A percentile compares a stretch with the other conserved stretches of the same genome.
phyloP scores from a whole-genome alignment of 1,284 basidiomycete species.

The Phellopilus nigrolimitatus region DNA sequence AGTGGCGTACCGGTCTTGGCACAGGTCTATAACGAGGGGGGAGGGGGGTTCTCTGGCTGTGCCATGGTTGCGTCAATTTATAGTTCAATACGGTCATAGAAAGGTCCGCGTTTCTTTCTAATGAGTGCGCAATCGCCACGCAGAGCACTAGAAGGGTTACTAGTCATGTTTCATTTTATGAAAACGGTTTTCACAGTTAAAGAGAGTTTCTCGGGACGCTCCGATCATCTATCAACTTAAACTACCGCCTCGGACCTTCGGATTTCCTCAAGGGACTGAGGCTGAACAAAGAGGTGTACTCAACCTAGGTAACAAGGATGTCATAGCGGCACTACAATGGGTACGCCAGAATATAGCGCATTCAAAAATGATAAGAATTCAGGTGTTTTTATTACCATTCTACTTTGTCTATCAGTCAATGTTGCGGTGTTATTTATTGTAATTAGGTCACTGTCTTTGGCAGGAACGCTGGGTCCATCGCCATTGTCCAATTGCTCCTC shows the following conservation, averaged over 20 bases:
- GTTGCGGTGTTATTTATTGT: background rate
- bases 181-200: constrained; percentile 15
- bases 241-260: constrained; percentile 51
- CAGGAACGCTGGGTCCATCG: constrained; percentile 48
- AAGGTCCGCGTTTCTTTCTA: constrained; percentile 34
- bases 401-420: background rate
- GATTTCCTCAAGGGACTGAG: constrained; percentile 45
- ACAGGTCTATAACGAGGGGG: constrained; percentile 29
- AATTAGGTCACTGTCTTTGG: constrained; percentile 48
- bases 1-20: constrained; percentile 34
- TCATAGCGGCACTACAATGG: constrained; percentile 44
- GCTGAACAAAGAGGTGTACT: constrained; percentile 34
- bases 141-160: constrained; percentile 42
- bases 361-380: constrained; percentile 47
- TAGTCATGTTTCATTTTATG: background rate
- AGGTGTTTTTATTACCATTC: constrained; percentile 20
- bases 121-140: constrained; percentile 40
- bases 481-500: constrained; percentile 38
- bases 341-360: constrained; percentile 40
- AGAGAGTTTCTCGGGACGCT: constrained; percentile 26
- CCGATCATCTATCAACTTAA: constrained; percentile 53
- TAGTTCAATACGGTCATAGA: no score
- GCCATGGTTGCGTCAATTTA: no score
- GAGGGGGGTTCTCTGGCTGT: background rate
- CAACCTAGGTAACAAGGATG: constrained; percentile 43